Base-by-base conservation (phyloP, 139 green algal species). In the Micractinium conductrix region DNA sequence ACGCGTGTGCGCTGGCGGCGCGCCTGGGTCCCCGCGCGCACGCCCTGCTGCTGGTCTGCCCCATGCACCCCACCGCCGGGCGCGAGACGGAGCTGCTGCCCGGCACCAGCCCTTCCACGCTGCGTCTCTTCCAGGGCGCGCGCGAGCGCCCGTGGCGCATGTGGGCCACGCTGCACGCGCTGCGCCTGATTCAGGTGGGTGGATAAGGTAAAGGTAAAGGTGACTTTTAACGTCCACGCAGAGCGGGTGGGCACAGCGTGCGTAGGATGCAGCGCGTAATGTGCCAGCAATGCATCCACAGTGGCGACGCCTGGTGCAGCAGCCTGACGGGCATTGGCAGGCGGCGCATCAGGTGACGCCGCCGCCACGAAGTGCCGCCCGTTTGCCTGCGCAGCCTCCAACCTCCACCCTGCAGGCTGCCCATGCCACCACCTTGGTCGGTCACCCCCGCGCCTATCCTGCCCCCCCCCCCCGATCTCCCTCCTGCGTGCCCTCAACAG, bases 21-120 rank as follows among this genome's bases (percentile, higher is more conserved):
- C 45, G 70, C 68, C 44, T 85, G 67, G 44, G 44, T 0, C 48
- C 60, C 5, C 80, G 80, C 1, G 68, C 65, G 2, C 42, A 70
- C 48, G 80, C 44, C 19, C 80, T 85, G 80, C 68, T 85, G 80
- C 67, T 85, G 35, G 45, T 85, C 22, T 79, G 80, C 80, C 80
- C 80, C 2, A 67, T 85, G 35, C 42, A 65, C 48, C 80, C 80
- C 19, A 43, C 76, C 9, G 38, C 35, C 4, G 76, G 76, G 38
- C 58, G 76, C 0, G 76, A 82, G 40, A 38, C 43, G 42, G 24
- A 82, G 76, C 76, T 82, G 37, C 38, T 73, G 58, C 4, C 24
- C 1, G 76, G 76, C 5, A 26, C 30, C 38, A 42, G 55, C 26
- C 53, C 53, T 5, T 38, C 53, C 28, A 82, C 10, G 21, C 76